These are phyloP conservation scores for Thelonectria rubi DNA, from an alignment of 2,329 filamentous ascomycete species.

Conservation along the genomic window DNA sequence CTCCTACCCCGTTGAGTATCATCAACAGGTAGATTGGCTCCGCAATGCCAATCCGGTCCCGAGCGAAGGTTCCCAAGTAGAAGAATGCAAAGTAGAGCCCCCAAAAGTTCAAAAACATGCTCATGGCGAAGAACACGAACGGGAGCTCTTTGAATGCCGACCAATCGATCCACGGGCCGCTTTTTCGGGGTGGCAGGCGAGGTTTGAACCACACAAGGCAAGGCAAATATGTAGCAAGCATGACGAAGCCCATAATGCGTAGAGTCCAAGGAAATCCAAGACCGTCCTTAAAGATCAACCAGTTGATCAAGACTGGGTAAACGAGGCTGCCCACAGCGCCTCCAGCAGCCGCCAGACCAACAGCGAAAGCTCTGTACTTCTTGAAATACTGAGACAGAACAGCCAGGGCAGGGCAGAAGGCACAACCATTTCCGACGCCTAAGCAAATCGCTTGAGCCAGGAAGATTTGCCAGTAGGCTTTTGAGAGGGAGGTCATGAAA, in stretches of 20 bases:
- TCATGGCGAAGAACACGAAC: conserved; percentile 47
- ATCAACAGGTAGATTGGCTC: conserved; percentile 45
- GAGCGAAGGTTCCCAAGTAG: conserved; percentile 60
- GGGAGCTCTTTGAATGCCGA: conserved; percentile 53
- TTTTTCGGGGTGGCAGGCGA: conserved; percentile 50
- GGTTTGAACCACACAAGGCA: conserved; percentile 52
- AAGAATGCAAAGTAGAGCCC: conserved; percentile 56
- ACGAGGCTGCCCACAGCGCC: conserved; percentile 64
- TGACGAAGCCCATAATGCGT: conserved; percentile 57
- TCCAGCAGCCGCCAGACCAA: conserved; percentile 67
- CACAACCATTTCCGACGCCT: conserved; percentile 62
- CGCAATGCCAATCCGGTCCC: conserved; percentile 41
- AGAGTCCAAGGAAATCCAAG: conserved; percentile 66
- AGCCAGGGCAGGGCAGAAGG: conserved; percentile 67
- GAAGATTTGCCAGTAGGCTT: conserved; percentile 59
- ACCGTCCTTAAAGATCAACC: conserved; percentile 52
- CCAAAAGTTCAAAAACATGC: conserved; percentile 49
- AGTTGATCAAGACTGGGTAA: conserved; percentile 58
- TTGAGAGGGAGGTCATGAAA: conserved; percentile 54
- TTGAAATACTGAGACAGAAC: conserved; percentile 71
- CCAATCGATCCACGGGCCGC: conserved; percentile 54
- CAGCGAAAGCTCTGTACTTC: conserved; percentile 62
- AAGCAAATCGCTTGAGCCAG: conserved; percentile 59
- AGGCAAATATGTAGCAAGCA: conserved; percentile 51
- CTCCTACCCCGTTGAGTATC: conserved; percentile 62